Percentiles rank a stretch among this genome's conserved stretches.
These are phyloP conservation scores for Ogataea glucozyma DNA, from an alignment of 805 yeast species.

Conservation along the genomic window DNA sequence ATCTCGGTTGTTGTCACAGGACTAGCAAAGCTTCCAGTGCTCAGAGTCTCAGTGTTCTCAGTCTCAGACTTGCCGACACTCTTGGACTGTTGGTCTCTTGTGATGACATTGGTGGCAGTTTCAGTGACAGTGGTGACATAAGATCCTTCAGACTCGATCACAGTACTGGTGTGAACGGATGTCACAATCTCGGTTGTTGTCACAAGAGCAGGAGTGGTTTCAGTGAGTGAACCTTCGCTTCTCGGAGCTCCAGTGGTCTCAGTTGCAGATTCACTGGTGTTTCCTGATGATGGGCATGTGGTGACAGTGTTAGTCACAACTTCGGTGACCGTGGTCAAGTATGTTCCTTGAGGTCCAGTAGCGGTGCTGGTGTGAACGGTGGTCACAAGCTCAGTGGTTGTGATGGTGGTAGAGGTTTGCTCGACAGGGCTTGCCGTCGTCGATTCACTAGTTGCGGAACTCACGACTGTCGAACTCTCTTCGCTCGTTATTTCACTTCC, in stretches of 20 bases:
- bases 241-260: too few species aligned
- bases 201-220: too few species aligned
- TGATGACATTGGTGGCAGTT: not conserved
- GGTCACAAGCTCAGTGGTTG: not conserved
- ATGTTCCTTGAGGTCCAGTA: conserved; percentile 1
- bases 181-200: not conserved
- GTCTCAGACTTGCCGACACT: not conserved
- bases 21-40: too few species aligned
- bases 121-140: not conserved
- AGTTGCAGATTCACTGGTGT: not conserved
- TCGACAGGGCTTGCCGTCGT: not conserved
- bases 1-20: not conserved
- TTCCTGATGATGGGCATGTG: too few species aligned
- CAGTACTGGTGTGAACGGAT: not conserved
- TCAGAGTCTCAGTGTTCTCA: too few species aligned
- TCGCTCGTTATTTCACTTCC: not conserved
- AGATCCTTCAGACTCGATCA: not conserved
- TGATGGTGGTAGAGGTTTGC: not conserved
- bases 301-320: conserved; percentile 1
- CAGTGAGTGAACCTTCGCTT: too few species aligned
- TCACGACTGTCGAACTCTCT: not conserved
- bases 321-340: not conserved
- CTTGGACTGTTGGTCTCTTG: not conserved
- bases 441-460: not conserved
- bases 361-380: not conserved